These are phyloP conservation scores for Plasmopara muralis DNA, from an alignment of 352 stramenopile genomes.

Conservation along the genomic window DNA sequence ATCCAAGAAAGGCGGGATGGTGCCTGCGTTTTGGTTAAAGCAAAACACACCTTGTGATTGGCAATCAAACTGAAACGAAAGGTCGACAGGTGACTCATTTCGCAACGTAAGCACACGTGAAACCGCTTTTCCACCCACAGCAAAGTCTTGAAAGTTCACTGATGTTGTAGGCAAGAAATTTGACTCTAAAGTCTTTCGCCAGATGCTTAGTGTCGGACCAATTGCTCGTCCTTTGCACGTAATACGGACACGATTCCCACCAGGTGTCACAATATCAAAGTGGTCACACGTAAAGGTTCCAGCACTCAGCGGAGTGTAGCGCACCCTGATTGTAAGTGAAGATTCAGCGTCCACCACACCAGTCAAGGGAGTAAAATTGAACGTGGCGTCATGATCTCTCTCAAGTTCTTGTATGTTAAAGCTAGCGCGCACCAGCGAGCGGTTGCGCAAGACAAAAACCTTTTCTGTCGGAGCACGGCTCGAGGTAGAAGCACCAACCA, in stretches of 20 bases:
- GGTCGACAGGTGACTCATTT: conserved; percentile 69
- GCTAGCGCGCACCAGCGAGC: conserved; percentile 83
- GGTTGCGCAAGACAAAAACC: conserved; percentile 86
- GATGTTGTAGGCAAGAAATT: conserved; percentile 69
- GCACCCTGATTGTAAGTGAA: conserved; percentile 57
- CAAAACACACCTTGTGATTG: conserved; percentile 75
- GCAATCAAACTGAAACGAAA: conserved; percentile 74
- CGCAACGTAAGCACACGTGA: conserved; percentile 77
- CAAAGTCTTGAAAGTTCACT: conserved; percentile 88
- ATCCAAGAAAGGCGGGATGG: conserved; percentile 75
- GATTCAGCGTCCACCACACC: conserved; percentile 74
- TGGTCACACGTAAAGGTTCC: conserved; percentile 88
- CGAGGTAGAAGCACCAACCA: conserved; percentile 52
- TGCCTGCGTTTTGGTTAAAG: conserved; percentile 74
- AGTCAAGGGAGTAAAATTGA: conserved; percentile 63
- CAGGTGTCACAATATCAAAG: conserved; percentile 86
- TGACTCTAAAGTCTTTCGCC: conserved; percentile 72
- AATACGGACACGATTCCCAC: conserved; percentile 76
- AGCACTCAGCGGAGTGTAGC: conserved; percentile 72
- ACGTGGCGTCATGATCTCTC: conserved; percentile 79
- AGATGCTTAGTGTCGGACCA: conserved; percentile 62
- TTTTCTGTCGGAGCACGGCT: conserved; percentile 47
- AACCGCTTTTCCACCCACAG: conserved; percentile 35
- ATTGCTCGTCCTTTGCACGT: conserved; percentile 62
- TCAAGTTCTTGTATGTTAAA: conserved; percentile 75